Conservation (phyloP, 2,329 filamentous ascomycete genomes). For the Grosmannia huntii region DNA sequence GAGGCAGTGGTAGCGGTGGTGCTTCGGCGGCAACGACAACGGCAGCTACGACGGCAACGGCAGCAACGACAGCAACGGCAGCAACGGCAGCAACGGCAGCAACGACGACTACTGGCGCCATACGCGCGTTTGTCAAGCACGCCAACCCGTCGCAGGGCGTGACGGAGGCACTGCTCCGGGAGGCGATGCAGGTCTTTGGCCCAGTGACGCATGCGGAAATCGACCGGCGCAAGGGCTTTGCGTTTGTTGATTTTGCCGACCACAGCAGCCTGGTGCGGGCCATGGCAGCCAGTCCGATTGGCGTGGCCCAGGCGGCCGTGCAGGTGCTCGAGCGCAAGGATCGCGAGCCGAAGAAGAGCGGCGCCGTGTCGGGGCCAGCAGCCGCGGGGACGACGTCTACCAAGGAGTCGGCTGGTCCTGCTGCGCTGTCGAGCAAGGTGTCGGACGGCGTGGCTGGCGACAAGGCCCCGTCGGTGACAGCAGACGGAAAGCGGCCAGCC, state of each 20-base stretch:
- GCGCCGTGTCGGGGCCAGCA: not conserved
- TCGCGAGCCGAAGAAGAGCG: slow-evolving; percentile 20
- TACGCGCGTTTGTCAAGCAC: slow-evolving; percentile 67
- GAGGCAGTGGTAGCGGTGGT: too few species aligned
- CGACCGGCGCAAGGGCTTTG: slow-evolving; percentile 88
- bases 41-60: slow-evolving; percentile 7
- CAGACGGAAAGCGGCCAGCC: slow-evolving; percentile 9
- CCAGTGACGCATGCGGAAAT: slow-evolving; percentile 72
- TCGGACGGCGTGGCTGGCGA: not conserved
- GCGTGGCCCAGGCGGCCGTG: slow-evolving; percentile 73
- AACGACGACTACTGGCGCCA: slow-evolving; percentile 28
- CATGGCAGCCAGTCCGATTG: slow-evolving; percentile 66
- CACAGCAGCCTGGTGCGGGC: slow-evolving; percentile 62
- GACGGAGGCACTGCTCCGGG: slow-evolving; percentile 66
- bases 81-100: slow-evolving; percentile 8
- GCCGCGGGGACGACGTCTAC: too few species aligned
- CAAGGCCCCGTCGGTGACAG: not conserved
- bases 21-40: slow-evolving; percentile 13
- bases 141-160: slow-evolving; percentile 85
- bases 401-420: too few species aligned
- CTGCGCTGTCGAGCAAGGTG: not conserved
- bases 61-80: slow-evolving; percentile 12
- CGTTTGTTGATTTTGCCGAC: slow-evolving; percentile 79
- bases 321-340: slow-evolving; percentile 77
- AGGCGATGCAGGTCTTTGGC: slow-evolving; percentile 63